Evolutionary conservation across 177 flowering plant species (phyloP), one percentile per base, ranked within the genome.

Genomic region (Vitis hybrid): DNA sequence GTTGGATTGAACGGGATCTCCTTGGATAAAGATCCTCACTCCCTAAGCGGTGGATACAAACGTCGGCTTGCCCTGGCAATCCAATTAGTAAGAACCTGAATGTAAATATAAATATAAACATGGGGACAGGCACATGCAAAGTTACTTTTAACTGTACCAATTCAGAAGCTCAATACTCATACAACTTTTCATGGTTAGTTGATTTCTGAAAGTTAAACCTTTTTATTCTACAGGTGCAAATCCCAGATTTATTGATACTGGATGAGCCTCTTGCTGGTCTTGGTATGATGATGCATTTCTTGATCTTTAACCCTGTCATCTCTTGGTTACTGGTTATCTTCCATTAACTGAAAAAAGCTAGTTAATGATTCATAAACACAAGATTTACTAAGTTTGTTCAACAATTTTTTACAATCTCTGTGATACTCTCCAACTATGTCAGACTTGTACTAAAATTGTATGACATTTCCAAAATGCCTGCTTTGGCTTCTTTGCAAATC

Each of bases 211-310:
- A 62, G 13, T 49, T 57, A 48, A 45, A 63, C 16, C 2, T 39
- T 16, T 49, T 60, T 21, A 7, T 61, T 75, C 31, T 73, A 74
- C 86, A 96, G 99, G 95, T 92, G 10, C 91, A 87, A 81, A 80
- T 77, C 69, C 99, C 98, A 62, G 95, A 93, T 67, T 75, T 96
- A 64, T 79, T 96, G 80, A 83, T 96, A 70, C 68, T 96, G 81
- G 99, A 96, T 75, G 99, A 96, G 80, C 99, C 99, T 76, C 98
- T 96, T 77, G 99, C 99, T 75, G 99, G 99, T 72, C 96, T 96
- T 77, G 99, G 99, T 96, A 94, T 68, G 84, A 66, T 67, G 50
- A 53, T 68, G 22, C 64, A 15, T 58, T 59, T 63, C 51, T 49
- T 63, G 48, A 39, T 69, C 15, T 68, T 68, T 19, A 50, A 22